Conservation (phyloP, 441 rosid species). For the Bocquillonia castaneifolia region DNA sequence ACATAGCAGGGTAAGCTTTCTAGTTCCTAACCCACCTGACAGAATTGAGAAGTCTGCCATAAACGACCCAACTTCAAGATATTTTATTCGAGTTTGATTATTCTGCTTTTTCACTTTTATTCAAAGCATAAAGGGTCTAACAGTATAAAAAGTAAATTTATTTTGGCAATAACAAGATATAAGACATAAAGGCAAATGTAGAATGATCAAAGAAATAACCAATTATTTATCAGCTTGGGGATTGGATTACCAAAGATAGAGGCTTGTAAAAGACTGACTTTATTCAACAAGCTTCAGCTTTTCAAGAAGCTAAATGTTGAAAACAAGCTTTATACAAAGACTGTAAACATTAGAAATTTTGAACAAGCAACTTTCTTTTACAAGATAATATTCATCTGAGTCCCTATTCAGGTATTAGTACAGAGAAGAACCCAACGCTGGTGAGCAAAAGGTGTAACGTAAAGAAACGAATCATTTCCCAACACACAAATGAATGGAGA, state of each 20-base stretch:
- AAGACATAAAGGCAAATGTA: too few relatives aligned
- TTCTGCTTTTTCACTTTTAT: background rate
- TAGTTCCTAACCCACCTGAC: too few relatives aligned
- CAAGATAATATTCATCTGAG: constrained; percentile 20
- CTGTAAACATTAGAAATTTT: constrained; percentile 23
- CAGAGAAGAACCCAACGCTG: constrained; percentile 26
- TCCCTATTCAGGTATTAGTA: constrained; percentile 20
- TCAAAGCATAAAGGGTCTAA: too few relatives aligned
- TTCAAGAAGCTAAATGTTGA: constrained; percentile 2
- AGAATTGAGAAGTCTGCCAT: too few relatives aligned
- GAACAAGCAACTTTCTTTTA: constrained; percentile 33
- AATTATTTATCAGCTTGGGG: background rate
- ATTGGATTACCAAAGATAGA: constrained; percentile 4
- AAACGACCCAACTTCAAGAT: too few relatives aligned
- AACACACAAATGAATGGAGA: constrained; percentile 28
- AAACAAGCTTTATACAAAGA: constrained; percentile 23
- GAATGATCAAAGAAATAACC: background rate
- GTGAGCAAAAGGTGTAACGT: constrained; percentile 14
- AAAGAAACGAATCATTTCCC: constrained; percentile 36
- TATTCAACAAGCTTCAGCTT: constrained; percentile 27
- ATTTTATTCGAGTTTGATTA: too few relatives aligned
- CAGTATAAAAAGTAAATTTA: too few relatives aligned
- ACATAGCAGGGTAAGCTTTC: too few relatives aligned
- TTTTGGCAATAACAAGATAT: background rate
- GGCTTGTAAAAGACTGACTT: constrained; percentile 26